Percentiles rank a stretch among this genome's conserved stretches.
phyloP scores from a whole-genome alignment of 805 yeast genomes.

The Danielozyma ontarioensis region DNA sequence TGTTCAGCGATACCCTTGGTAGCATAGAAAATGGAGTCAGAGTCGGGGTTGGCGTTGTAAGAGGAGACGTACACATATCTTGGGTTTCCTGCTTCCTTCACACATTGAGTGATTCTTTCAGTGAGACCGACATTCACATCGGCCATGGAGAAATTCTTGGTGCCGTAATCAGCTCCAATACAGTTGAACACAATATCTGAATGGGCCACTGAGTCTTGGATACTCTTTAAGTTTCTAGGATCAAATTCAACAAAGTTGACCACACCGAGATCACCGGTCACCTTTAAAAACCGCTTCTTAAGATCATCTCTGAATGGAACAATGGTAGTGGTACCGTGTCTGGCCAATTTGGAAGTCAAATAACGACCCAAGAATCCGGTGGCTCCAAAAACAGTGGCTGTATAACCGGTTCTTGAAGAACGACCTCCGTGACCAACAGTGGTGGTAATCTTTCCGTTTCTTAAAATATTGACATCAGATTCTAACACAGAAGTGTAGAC shows the following conservation, averaged over 20 bases:
- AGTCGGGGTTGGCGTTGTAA: slow-evolving; percentile 65
- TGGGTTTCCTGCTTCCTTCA: slow-evolving; percentile 64
- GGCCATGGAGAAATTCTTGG: slow-evolving; percentile 77
- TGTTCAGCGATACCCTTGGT: slow-evolving; percentile 78
- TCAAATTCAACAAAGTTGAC: slow-evolving; percentile 81
- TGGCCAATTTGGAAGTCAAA: slow-evolving; percentile 65
- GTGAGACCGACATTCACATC: slow-evolving; percentile 80
- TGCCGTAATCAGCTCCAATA: slow-evolving; percentile 68
- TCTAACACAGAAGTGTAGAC: slow-evolving; percentile 39
- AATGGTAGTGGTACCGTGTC: slow-evolving; percentile 73
- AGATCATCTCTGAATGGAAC: slow-evolving; percentile 80
- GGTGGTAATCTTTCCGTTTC: slow-evolving; percentile 67
- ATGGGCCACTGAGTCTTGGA: slow-evolving; percentile 71
- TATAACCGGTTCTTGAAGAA: slow-evolving; percentile 81
- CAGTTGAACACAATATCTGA: slow-evolving; percentile 80
- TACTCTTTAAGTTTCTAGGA: slow-evolving; percentile 67
- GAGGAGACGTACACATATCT: slow-evolving; percentile 76
- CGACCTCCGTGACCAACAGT: slow-evolving; percentile 77
- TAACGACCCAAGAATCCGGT: slow-evolving; percentile 75
- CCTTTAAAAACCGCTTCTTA: slow-evolving; percentile 72
- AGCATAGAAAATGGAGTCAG: slow-evolving; percentile 66
- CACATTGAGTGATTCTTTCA: slow-evolving; percentile 70
- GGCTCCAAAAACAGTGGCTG: slow-evolving; percentile 85
- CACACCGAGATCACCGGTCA: slow-evolving; percentile 83
- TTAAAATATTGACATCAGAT: slow-evolving; percentile 66